Percentiles rank a stretch among this genome's conserved stretches.
phyloP scores from a whole-genome alignment of 352 stramenopile species.

The Pythium folliculosum region DNA sequence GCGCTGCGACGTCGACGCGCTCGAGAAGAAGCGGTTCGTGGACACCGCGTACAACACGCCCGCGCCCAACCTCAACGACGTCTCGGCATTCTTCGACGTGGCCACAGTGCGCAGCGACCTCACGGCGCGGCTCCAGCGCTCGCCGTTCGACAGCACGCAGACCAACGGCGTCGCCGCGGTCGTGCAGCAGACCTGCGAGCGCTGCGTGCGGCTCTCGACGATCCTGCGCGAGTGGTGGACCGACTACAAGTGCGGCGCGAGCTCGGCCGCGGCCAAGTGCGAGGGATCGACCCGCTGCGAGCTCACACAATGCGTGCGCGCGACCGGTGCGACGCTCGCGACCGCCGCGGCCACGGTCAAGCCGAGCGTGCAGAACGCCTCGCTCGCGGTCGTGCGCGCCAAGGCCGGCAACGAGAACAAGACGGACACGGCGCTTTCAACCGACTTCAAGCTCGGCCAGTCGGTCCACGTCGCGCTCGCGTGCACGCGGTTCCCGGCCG shows the following conservation, averaged over 20 bases:
- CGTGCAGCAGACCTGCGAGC: neutral
- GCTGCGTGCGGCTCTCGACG: conserved; percentile 19
- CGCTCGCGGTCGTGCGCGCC: conserved; percentile 6
- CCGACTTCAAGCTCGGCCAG: neutral
- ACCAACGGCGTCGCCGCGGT: conserved; percentile 18
- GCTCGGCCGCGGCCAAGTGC: neutral
- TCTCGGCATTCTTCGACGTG: conserved; percentile 10
- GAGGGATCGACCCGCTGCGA: conserved; percentile 31
- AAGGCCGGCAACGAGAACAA: neutral
- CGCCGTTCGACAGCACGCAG: conserved; percentile 1
- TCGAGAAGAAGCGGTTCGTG: conserved; percentile 43
- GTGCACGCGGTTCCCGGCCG: conserved; percentile 14
- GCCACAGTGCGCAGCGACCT: neutral
- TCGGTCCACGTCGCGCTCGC: conserved; percentile 11
- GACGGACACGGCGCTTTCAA: neutral
- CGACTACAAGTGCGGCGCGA: conserved; percentile 21
- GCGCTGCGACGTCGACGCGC: conserved; percentile 43
- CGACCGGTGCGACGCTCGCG: conserved; percentile 34
- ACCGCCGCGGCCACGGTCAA: conserved; percentile 2
- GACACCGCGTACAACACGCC: neutral
- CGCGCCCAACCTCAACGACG: neutral
- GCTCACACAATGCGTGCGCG: conserved; percentile 55
- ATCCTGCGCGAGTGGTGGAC: conserved; percentile 24
- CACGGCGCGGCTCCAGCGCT: neutral
- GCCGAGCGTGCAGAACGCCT: neutral